Percentiles rank a stretch among this genome's conserved stretches.
These are phyloP conservation scores for Chaetoscypha palmicola DNA, from an alignment of 2,329 filamentous ascomycete species.

Conservation along the genomic window DNA sequence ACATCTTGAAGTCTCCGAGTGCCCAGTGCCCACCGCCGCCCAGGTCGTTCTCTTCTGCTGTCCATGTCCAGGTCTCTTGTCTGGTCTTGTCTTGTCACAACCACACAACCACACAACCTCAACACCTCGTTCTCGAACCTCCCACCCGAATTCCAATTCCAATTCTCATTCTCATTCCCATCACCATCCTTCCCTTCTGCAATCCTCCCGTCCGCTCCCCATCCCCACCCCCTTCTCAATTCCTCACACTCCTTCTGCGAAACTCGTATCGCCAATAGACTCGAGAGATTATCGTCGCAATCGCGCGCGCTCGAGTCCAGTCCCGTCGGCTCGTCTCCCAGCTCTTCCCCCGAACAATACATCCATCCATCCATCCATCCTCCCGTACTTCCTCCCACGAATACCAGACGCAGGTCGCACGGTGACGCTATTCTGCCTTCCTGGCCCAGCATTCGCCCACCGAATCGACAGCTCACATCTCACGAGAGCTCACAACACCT, in stretches of 20 bases:
- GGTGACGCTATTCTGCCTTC: slow-evolving; percentile 14
- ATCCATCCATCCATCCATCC: not conserved
- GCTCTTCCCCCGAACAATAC: not conserved
- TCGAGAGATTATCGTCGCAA: not conserved
- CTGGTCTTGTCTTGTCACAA: not conserved
- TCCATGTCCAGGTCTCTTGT: not conserved
- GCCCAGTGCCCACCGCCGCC: too few relatives aligned
- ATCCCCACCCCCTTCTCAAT: not conserved
- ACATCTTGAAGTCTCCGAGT: too few relatives aligned
- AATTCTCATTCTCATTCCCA: not conserved
- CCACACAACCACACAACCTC: not conserved
- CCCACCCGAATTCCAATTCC: not conserved
- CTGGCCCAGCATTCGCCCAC: slow-evolving; percentile 11
- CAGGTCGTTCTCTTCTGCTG: not conserved
- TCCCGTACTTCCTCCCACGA: slow-evolving; percentile 2
- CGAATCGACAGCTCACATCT: slow-evolving; percentile 20
- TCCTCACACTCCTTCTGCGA: not conserved
- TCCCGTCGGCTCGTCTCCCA: not conserved
- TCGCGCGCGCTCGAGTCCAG: not conserved
- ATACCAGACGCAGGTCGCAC: slow-evolving; percentile 18
- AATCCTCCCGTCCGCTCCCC: not conserved
- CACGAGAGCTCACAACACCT: slow-evolving; percentile 11
- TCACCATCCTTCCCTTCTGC: not conserved
- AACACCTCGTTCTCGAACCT: not conserved
- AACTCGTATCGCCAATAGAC: not conserved